These are phyloP conservation scores for Camellia granthamiana DNA, from an alignment of 148 eudicot species.

Conservation along the genomic window DNA sequence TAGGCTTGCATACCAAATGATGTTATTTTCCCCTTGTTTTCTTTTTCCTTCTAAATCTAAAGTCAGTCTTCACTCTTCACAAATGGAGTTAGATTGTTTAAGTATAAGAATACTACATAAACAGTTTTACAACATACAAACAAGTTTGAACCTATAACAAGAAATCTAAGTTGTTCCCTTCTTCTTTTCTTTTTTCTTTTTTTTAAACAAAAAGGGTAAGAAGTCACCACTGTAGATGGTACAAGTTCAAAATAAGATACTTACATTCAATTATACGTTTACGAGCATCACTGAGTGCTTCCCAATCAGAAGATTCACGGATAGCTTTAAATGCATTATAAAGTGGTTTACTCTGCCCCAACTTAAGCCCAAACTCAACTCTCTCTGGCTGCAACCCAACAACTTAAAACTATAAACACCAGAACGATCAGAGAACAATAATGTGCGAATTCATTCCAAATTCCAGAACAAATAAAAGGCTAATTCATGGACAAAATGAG, in stretches of 20 bases:
- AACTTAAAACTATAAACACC: constrained; percentile 13
- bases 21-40: too few species aligned
- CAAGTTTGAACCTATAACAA: neutral
- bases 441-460: neutral
- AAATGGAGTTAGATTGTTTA: too few species aligned
- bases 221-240: neutral
- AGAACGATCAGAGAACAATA: neutral
- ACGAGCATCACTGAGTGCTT: constrained; percentile 63
- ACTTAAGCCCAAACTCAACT: constrained; percentile 83
- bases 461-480: constrained; percentile 1
- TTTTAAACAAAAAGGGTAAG: too few species aligned
- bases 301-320: constrained; percentile 76
- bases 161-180: neutral
- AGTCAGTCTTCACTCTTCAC: too few species aligned
- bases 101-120: too few species aligned
- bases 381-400: constrained; percentile 73
- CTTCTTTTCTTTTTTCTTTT: neutral
- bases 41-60: too few species aligned
- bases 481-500: neutral
- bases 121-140: neutral
- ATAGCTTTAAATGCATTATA: constrained; percentile 88
- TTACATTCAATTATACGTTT: constrained; percentile 91
- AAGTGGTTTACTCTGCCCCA: constrained; percentile 95
- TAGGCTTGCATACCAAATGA: too few species aligned
- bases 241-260: constrained; percentile 17